Evolutionary conservation across 2,329 filamentous ascomycete species (phyloP).

Genomic region (Colletotrichum tamarilloi): DNA sequence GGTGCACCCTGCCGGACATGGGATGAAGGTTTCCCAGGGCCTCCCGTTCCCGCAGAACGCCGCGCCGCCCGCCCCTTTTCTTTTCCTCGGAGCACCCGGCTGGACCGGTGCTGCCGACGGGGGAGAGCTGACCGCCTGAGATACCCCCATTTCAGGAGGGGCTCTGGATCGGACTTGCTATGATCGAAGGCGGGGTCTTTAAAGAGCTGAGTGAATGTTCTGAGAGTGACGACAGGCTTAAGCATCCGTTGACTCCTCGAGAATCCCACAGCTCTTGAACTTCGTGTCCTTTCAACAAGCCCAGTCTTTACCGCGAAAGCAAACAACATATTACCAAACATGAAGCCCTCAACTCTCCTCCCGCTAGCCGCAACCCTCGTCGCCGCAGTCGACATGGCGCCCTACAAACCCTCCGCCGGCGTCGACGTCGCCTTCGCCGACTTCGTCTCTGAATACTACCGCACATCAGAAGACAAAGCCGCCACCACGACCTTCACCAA

Average conservation of each 20-base stretch:
- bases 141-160: neutral
- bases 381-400: constrained; percentile 16
- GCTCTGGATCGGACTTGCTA: neutral
- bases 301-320: neutral
- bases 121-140: neutral
- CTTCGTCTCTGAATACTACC: constrained; percentile 26
- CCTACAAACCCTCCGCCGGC: constrained; percentile 8
- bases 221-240: neutral
- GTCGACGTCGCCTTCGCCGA: constrained; percentile 6
- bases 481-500: constrained; percentile 15
- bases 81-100: neutral
- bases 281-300: neutral
- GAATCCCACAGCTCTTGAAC: neutral
- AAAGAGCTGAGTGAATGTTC: neutral
- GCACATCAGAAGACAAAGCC: constrained; percentile 9
- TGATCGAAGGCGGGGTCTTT: neutral
- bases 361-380: neutral
- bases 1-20: constrained; percentile 20
- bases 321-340: neutral
- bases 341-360: constrained; percentile 14
- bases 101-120: constrained; percentile 1
- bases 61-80: constrained; percentile 1
- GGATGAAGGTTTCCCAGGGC: constrained; percentile 17
- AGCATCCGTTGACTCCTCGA: neutral
- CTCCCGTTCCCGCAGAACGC: neutral